A percentile compares a stretch with the other conserved stretches of the same genome.
These are phyloP conservation scores for Epichloe sylvatica DNA, from an alignment of 2,329 filamentous ascomycete species.

Conservation along the genomic window DNA sequence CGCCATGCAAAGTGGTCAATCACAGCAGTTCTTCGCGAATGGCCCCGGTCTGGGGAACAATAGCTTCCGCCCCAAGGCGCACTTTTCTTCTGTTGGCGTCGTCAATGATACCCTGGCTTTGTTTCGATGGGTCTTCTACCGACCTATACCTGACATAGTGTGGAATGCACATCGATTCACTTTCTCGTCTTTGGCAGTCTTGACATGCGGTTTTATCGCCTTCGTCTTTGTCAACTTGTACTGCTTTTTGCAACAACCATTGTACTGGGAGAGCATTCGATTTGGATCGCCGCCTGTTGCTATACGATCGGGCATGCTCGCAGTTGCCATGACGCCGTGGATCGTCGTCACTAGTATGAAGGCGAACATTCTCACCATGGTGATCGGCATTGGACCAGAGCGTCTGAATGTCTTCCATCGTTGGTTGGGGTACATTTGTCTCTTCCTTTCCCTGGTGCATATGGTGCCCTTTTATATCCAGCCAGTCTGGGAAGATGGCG, in stretches of 20 bases:
- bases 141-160: constrained; percentile 62
- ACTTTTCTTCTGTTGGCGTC: constrained; percentile 58
- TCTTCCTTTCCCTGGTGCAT: constrained; percentile 72
- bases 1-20: constrained; percentile 33
- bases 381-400: constrained; percentile 87
- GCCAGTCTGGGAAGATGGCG: constrained; percentile 70
- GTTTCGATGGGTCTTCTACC: constrained; percentile 79
- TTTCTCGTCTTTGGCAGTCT: constrained; percentile 66
- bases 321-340: constrained; percentile 85
- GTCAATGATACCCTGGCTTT: constrained; percentile 72
- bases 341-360: constrained; percentile 84
- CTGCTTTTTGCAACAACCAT: constrained; percentile 72
- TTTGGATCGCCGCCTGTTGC: constrained; percentile 82
- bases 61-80: constrained; percentile 50
- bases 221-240: constrained; percentile 64
- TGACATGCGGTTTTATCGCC: constrained; percentile 52
- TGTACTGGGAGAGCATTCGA: constrained; percentile 78
- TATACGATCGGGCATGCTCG: constrained; percentile 79
- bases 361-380: constrained; percentile 66
- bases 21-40: constrained; percentile 62
- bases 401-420: constrained; percentile 84
- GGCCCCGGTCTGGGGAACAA: constrained; percentile 42
- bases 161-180: constrained; percentile 56
- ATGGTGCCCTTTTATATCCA: constrained; percentile 82
- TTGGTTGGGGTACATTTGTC: constrained; percentile 77